Conservation (phyloP, 331 rosid genomes). For the Malus hybrid region DNA sequence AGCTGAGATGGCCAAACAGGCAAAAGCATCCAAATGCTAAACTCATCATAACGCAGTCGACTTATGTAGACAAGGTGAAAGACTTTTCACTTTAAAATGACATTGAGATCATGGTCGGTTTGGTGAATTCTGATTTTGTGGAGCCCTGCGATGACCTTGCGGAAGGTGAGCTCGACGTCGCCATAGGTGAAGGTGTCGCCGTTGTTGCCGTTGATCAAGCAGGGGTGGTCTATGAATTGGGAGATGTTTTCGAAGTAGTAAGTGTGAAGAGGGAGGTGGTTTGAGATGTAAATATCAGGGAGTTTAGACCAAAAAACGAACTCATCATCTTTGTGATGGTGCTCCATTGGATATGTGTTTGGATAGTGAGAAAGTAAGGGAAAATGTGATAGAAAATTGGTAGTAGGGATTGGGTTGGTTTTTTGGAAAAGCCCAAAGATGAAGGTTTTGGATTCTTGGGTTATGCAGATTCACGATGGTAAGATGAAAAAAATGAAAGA, state of each 20-base stretch:
- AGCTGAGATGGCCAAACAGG: conserved; percentile 59
- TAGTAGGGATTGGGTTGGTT: conserved; percentile 5
- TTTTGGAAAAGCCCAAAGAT: background rate
- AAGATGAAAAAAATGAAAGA: no score
- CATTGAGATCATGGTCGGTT: conserved; percentile 41
- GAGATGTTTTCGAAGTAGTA: conserved; percentile 63
- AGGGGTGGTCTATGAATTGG: conserved; percentile 41
- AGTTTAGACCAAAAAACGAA: conserved; percentile 79
- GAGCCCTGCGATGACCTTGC: conserved; percentile 55
- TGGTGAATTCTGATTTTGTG: conserved; percentile 36
- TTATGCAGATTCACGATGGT: no score
- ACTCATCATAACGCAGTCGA: conserved; percentile 48
- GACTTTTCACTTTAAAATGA: conserved; percentile 18
- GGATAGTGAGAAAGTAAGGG: conserved; percentile 6
- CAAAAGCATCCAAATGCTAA: conserved; percentile 32
- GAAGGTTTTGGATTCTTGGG: no score
- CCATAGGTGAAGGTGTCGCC: conserved; percentile 47
- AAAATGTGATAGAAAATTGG: background rate
- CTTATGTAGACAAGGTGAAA: conserved; percentile 39
- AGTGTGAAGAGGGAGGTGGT: conserved; percentile 70
- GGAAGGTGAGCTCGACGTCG: conserved; percentile 47
- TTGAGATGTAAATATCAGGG: conserved; percentile 72
- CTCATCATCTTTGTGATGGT: conserved; percentile 12
- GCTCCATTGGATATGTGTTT: conserved; percentile 22
- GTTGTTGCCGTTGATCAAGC: conserved; percentile 55